Percentiles rank a stretch among this genome's conserved stretches.
Conservation (phyloP, 345 rosid species). For the Eucalyptus melliodora region DNA sequence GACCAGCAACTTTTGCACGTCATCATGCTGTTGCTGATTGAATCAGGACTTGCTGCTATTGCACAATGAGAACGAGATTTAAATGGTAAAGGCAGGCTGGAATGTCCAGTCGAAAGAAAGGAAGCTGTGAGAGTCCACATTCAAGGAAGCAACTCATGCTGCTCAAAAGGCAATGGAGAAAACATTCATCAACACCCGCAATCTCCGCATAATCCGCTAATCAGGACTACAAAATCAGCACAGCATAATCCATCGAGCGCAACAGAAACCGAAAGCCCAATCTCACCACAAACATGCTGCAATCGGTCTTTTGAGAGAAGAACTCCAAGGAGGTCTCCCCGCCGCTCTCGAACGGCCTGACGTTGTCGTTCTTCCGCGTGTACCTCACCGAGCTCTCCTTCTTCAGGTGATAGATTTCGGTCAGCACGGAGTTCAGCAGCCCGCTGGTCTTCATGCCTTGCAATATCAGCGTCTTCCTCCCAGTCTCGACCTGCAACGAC, state of each 20-base stretch:
- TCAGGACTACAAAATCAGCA: not conserved
- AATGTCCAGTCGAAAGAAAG: not conserved
- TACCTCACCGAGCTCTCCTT: constrained; percentile 59
- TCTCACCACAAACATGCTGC: constrained; percentile 83
- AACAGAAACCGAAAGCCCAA: not conserved
- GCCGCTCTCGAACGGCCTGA: constrained; percentile 88
- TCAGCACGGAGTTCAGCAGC: constrained; percentile 48
- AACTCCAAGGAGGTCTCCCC: constrained; percentile 92
- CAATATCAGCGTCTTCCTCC: constrained; percentile 88
- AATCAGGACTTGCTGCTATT: not conserved
- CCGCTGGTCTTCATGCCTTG: constrained; percentile 85
- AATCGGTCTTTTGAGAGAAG: constrained; percentile 87
- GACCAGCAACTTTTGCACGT: not conserved
- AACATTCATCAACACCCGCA: not conserved
- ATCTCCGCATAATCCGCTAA: not conserved
- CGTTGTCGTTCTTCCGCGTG: constrained; percentile 84
- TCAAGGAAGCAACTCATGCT: not conserved
- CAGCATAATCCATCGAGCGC: too few species aligned
- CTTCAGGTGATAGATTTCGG: constrained; percentile 66
- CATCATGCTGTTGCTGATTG: not conserved
- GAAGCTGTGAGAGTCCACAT: not conserved
- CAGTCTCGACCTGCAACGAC: constrained; percentile 59
- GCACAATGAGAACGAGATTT: not conserved
- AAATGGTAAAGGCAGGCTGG: not conserved
- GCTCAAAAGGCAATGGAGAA: not conserved